phyloP scores from a whole-genome alignment of 805 yeast species.

The Candida chauliodis region DNA sequence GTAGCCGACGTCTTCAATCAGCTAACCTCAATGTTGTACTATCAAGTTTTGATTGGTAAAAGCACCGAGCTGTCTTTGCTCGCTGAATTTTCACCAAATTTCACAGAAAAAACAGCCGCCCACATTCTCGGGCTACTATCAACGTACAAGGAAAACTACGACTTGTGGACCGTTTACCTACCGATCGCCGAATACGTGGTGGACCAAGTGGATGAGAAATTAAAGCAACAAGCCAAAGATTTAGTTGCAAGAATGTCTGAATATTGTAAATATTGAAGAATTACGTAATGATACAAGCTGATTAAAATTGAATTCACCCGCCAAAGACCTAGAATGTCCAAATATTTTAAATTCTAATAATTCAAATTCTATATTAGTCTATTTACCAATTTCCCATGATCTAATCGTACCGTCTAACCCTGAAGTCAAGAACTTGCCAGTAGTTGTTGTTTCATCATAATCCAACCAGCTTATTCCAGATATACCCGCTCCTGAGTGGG shows the following conservation, averaged over 20 bases:
- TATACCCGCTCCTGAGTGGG: conserved; percentile 83
- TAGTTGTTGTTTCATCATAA: conserved; percentile 22
- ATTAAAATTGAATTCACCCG: conserved; percentile 10
- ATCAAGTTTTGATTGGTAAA: conserved; percentile 25
- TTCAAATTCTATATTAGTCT: not conserved
- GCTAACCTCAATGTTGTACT: conserved; percentile 27
- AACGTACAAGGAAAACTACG: conserved; percentile 31
- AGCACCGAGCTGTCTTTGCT: too few relatives aligned
- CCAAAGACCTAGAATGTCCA: conserved; percentile 14
- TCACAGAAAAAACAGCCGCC: conserved; percentile 24
- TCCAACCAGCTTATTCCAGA: conserved; percentile 68
- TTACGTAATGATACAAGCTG: too few relatives aligned
- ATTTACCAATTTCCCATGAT: conserved; percentile 52
- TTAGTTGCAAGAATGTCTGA: conserved; percentile 16
- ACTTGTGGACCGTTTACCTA: conserved; percentile 33
- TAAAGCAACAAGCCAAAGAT: conserved; percentile 12
- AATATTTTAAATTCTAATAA: conserved; percentile 2
- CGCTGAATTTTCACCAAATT: conserved; percentile 26
- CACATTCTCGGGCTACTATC: conserved; percentile 37
- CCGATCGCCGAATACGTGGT: conserved; percentile 31
- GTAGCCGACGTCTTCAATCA: conserved; percentile 27
- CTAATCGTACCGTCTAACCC: conserved; percentile 84
- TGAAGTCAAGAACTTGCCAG: conserved; percentile 52
- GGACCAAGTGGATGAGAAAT: conserved; percentile 19
- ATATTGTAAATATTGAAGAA: conserved; percentile 5